These are phyloP conservation scores for Eleusine coracana DNA, from an alignment of 176 grass and related monocot species.

Conservation along the genomic window DNA sequence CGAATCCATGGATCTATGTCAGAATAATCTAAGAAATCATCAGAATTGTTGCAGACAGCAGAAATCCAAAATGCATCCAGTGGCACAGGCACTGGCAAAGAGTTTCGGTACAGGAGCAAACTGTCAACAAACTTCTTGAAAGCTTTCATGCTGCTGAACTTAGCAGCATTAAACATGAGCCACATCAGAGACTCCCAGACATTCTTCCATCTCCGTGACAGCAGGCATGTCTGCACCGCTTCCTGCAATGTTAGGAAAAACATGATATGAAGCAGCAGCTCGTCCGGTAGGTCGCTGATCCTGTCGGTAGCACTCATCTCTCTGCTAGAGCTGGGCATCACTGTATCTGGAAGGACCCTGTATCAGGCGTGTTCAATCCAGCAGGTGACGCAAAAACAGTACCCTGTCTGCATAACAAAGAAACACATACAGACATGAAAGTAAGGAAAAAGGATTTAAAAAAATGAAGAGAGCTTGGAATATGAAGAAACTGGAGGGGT, in stretches of 20 bases:
- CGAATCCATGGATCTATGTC: conserved; percentile 30
- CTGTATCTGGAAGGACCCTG: not conserved
- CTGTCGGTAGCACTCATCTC: not conserved
- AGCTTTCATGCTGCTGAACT: conserved; percentile 26
- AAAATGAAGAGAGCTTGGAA: not conserved
- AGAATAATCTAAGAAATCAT: conserved; percentile 4
- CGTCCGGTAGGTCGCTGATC: not conserved
- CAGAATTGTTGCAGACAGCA: not conserved
- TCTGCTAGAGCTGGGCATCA: not conserved
- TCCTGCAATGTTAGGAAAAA: not conserved
- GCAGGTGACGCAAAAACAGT: no score
- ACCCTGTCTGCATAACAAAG: not conserved
- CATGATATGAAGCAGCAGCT: not conserved
- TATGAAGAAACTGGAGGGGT: not conserved
- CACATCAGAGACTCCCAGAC: conserved; percentile 15
- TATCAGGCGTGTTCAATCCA: not conserved
- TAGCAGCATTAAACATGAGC: not conserved
- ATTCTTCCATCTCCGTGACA: conserved; percentile 7
- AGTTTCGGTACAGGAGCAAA: not conserved
- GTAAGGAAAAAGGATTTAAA: not conserved
- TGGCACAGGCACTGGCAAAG: not conserved
- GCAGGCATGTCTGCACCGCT: not conserved
- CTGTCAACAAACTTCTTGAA: conserved; percentile 28
- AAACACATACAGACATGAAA: not conserved
- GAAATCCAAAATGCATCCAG: conserved; percentile 24